These are phyloP conservation scores for Inga leiocalycina DNA, from an alignment of 306 rosid species.

Conservation along the genomic window DNA sequence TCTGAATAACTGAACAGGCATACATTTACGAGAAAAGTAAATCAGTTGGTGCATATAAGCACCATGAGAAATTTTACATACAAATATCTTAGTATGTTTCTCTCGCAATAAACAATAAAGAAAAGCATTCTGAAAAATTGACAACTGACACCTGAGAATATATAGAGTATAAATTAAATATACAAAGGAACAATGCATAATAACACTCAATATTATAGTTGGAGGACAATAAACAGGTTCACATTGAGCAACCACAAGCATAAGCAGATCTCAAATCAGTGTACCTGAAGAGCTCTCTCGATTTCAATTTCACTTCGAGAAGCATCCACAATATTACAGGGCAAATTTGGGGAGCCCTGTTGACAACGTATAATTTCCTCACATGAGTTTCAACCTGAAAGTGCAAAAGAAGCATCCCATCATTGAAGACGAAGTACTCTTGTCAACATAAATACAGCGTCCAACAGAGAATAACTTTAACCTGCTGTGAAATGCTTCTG, in stretches of 20 bases:
- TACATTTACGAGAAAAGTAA: slow-evolving; percentile 23
- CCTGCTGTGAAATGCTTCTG: slow-evolving; percentile 88
- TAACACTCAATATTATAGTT: background rate
- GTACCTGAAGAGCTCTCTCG: background rate
- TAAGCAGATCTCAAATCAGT: background rate
- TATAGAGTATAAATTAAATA: background rate
- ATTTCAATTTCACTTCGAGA: slow-evolving; percentile 11
- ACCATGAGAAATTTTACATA: background rate
- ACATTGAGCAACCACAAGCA: background rate
- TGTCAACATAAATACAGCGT: background rate
- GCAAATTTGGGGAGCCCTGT: slow-evolving; percentile 71
- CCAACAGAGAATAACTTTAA: background rate
- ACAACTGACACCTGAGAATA: background rate
- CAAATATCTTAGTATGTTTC: background rate
- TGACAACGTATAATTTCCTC: slow-evolving; percentile 63
- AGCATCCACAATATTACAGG: slow-evolving; percentile 84
- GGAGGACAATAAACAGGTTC: background rate
- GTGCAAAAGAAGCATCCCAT: slow-evolving; percentile 6
- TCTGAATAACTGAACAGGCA: slow-evolving; percentile 63
- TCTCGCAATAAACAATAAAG: background rate
- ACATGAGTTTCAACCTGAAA: slow-evolving; percentile 85
- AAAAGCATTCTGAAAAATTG: background rate
- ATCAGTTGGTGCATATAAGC: background rate
- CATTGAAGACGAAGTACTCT: background rate
- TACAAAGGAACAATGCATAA: background rate